Evolutionary conservation across 2,329 filamentous ascomycete species (phyloP).

Genomic region (Talaromyces sp.): DNA sequence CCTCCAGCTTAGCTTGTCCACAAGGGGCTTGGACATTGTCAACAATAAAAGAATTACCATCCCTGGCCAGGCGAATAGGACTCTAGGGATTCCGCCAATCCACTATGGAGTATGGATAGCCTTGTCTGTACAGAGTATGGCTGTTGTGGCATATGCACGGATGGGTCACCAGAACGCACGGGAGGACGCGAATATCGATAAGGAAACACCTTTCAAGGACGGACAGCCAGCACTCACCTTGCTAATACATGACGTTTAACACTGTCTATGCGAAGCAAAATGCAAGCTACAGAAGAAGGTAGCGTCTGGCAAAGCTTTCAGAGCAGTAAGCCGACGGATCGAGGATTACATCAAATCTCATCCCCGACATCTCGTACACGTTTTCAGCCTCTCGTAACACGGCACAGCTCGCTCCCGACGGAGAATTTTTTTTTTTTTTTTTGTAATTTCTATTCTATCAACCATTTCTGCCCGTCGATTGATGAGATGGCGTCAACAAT

Average conservation of each 20-base stretch:
- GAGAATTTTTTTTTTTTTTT: background rate
- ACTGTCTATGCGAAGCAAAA: background rate
- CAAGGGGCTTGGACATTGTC: background rate
- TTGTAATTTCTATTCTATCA: background rate
- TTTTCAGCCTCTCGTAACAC: background rate
- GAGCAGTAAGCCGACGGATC: background rate
- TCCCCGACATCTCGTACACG: background rate
- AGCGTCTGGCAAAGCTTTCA: background rate
- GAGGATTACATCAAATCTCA: background rate
- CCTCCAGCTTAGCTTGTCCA: background rate
- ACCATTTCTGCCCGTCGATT: background rate
- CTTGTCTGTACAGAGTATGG: background rate
- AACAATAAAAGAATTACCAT: background rate
- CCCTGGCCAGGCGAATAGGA: background rate
- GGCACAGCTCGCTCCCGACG: background rate
- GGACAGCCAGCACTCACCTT: background rate
- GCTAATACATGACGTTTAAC: background rate
- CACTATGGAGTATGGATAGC: background rate
- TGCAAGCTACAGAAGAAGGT: background rate
- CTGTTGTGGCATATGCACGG: background rate
- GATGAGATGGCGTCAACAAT: background rate
- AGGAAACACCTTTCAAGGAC: background rate
- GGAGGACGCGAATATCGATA: background rate
- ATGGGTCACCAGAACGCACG: background rate
- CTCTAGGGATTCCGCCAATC: background rate